These are phyloP conservation scores for Tetramitus jugosus DNA, from an alignment of 208 protist species.

Conservation along the genomic window DNA sequence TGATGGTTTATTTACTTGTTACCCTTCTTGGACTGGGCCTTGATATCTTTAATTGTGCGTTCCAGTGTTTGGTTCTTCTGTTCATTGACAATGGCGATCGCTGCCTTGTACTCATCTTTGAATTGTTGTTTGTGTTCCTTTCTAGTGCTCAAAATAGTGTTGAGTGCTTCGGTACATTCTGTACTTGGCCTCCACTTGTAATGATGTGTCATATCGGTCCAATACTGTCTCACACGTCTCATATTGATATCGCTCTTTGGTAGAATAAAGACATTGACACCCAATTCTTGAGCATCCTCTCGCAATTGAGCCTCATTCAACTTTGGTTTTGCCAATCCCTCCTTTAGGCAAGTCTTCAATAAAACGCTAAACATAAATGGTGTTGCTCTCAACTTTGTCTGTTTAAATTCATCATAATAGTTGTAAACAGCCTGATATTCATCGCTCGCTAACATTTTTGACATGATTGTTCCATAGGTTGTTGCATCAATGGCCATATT, in stretches of 20 bases:
- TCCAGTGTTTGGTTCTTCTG: too few relatives aligned
- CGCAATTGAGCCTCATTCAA: neutral
- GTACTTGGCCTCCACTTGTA: neutral
- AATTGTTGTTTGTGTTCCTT: neutral
- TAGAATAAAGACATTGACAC: neutral
- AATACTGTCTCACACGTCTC: neutral
- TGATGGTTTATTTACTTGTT: too few relatives aligned
- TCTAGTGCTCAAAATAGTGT: neutral
- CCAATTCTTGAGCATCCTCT: neutral
- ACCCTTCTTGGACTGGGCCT: too few relatives aligned
- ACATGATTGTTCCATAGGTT: neutral
- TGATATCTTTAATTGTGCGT: too few relatives aligned
- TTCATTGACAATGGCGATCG: too few relatives aligned
- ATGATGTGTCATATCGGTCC: neutral
- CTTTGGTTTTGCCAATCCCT: neutral
- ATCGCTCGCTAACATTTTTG: neutral
- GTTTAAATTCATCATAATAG: neutral
- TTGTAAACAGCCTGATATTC: neutral
- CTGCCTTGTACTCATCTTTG: too few relatives aligned
- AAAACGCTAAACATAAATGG: neutral
- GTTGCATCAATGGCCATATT: neutral
- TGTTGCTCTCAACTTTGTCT: neutral
- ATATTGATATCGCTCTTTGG: neutral
- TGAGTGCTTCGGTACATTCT: neutral
- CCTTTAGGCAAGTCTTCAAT: neutral